phyloP scores from a whole-genome alignment of 2,329 filamentous ascomycete genomes.

The Colletotrichum echinochloae region DNA sequence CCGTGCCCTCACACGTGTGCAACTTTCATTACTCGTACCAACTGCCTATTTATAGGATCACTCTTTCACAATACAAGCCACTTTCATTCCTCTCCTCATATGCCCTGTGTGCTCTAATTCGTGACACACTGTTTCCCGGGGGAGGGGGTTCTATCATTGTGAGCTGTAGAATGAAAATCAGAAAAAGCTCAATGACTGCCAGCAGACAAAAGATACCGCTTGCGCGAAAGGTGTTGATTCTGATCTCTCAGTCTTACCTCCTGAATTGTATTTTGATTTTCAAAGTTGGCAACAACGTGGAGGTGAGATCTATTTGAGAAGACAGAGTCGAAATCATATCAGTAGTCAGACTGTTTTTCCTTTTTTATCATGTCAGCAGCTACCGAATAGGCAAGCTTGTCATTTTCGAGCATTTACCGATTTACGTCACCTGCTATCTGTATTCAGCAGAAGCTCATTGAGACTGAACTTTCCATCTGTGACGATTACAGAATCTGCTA shows the following conservation, averaged over 20 bases:
- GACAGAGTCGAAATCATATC: not conserved
- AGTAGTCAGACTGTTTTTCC: not conserved
- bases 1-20: no score
- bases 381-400: not conserved
- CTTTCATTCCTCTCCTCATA: no score
- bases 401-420: not conserved
- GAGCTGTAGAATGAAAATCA: not conserved
- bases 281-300: not conserved
- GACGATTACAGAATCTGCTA: not conserved
- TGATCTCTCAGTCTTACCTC: not conserved
- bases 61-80: no score
- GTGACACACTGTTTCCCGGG: no score
- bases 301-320: not conserved
- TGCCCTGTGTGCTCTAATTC: no score
- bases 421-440: not conserved
- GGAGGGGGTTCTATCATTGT: not conserved
- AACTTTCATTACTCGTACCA: no score
- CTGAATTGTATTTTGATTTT: rapidly evolving
- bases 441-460: no score
- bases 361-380: not conserved
- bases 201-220: not conserved
- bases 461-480: not conserved
- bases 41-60: no score
- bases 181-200: not conserved
- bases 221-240: not conserved